Conservation (phyloP, 2,329 filamentous ascomycete genomes). For the Diatrype stigma region DNA sequence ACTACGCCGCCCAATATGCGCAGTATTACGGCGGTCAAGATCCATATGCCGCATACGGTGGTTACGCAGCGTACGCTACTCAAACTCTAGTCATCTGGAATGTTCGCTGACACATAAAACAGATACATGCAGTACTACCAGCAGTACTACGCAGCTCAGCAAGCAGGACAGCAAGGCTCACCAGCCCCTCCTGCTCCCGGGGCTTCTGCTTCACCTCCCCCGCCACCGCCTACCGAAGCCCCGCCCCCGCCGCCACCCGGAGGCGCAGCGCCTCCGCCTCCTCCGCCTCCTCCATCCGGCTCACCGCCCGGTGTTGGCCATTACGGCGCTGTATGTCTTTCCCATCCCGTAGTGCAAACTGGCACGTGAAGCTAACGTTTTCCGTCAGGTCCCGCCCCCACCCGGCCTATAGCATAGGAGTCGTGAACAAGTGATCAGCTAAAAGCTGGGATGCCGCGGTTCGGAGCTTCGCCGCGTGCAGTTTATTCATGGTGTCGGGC, state of each 20-base stretch:
- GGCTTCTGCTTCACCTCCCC: slow-evolving; percentile 48
- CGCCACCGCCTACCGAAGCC: slow-evolving; percentile 56
- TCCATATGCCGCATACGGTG: slow-evolving; percentile 87
- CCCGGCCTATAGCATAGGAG: slow-evolving; percentile 44
- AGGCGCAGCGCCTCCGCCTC: slow-evolving; percentile 50
- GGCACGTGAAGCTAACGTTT: slow-evolving; percentile 9
- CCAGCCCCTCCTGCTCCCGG: slow-evolving; percentile 41
- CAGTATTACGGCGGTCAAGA: slow-evolving; percentile 75
- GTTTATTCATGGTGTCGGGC: too few species aligned
- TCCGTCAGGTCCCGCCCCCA: slow-evolving; percentile 48
- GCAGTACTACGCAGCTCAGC: slow-evolving; percentile 59
- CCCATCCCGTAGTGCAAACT: not conserved
- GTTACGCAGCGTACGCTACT: slow-evolving; percentile 66
- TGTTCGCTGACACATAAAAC: slow-evolving; percentile 7
- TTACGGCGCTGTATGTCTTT: slow-evolving; percentile 59
- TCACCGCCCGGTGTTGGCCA: slow-evolving; percentile 47
- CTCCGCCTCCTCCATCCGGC: slow-evolving; percentile 52
- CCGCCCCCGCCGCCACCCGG: slow-evolving; percentile 60
- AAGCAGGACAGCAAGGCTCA: slow-evolving; percentile 43
- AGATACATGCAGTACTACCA: slow-evolving; percentile 69
- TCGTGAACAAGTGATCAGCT: too few species aligned
- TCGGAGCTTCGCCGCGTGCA: too few species aligned
- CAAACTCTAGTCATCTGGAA: not conserved
- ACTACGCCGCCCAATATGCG: slow-evolving; percentile 79
- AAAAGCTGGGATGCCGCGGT: too few species aligned